Evolutionary conservation across 495 filamentous ascomycete genomes (phyloP).

Genomic region (Cryomyces minteri): DNA sequence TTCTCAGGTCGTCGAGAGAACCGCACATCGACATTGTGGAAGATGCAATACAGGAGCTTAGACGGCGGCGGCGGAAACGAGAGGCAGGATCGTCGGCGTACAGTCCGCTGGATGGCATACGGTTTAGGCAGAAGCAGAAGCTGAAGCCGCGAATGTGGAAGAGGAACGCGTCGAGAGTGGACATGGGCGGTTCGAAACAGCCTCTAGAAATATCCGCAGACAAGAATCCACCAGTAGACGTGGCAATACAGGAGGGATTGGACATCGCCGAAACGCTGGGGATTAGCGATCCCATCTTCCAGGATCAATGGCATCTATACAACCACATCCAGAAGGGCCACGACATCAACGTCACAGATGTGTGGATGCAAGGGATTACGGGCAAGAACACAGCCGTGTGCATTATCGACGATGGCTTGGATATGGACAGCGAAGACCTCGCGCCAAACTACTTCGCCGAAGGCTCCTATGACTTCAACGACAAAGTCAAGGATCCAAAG

Average conservation of each 20-base stretch:
- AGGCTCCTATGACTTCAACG: conserved; percentile 93
- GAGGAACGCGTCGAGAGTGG: conserved; percentile 20
- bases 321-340: conserved; percentile 69
- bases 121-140: conserved; percentile 69
- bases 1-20: conserved; percentile 54
- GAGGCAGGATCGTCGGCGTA: conserved; percentile 23
- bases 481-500: conserved; percentile 55
- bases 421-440: conserved; percentile 92
- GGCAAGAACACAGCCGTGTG: conserved; percentile 77
- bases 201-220: neutral
- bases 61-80: conserved; percentile 40
- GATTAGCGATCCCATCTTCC: conserved; percentile 81
- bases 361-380: conserved; percentile 87
- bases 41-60: conserved; percentile 36
- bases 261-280: conserved; percentile 42
- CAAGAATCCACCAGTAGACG: conserved; percentile 12
- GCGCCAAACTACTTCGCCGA: conserved; percentile 80
- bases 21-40: conserved; percentile 40
- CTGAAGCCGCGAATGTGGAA: conserved; percentile 59
- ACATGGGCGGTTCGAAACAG: neutral
- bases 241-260: conserved; percentile 35
- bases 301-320: conserved; percentile 88
- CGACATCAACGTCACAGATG: conserved; percentile 82
- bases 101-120: conserved; percentile 52
- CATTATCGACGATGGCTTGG: conserved; percentile 89